These are phyloP conservation scores for Spencermartinsiella europaea DNA, from an alignment of 805 yeast species.

Conservation along the genomic window DNA sequence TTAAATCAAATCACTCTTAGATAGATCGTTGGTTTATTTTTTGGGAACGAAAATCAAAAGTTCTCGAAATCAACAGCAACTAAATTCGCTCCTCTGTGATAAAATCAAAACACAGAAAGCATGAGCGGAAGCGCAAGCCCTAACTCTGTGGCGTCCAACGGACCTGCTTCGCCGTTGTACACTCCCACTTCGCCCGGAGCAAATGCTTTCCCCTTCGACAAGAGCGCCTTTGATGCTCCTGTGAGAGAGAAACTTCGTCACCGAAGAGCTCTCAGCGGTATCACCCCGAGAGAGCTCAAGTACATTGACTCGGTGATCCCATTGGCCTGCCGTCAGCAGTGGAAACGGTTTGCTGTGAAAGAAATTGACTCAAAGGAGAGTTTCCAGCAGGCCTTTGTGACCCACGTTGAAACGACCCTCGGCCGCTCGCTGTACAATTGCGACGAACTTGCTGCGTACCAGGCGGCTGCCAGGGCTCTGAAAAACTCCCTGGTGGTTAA, in stretches of 20 bases:
- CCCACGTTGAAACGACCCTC: constrained; percentile 83
- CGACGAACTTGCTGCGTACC: constrained; percentile 88
- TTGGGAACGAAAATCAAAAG: too few species aligned
- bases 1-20: too few species aligned
- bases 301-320: constrained; percentile 81
- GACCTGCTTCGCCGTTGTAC: not conserved
- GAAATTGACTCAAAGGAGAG: constrained; percentile 47
- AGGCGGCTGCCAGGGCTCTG: constrained; percentile 74
- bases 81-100: too few species aligned
- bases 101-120: too few species aligned
- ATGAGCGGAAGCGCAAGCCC: not conserved
- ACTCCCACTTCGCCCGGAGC: not conserved
- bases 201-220: not conserved
- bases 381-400: constrained; percentile 65
- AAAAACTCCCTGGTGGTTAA: constrained; percentile 76
- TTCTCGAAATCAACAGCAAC: too few species aligned
- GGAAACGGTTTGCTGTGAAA: constrained; percentile 65
- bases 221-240: constrained; percentile 4
- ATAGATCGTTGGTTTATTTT: too few species aligned
- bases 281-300: constrained; percentile 83
- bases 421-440: constrained; percentile 92
- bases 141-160: not conserved
- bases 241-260: constrained; percentile 20
- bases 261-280: constrained; percentile 76
- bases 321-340: constrained; percentile 62